Conservation (phyloP, 305 asterid species). For the Ajuga reptans region DNA sequence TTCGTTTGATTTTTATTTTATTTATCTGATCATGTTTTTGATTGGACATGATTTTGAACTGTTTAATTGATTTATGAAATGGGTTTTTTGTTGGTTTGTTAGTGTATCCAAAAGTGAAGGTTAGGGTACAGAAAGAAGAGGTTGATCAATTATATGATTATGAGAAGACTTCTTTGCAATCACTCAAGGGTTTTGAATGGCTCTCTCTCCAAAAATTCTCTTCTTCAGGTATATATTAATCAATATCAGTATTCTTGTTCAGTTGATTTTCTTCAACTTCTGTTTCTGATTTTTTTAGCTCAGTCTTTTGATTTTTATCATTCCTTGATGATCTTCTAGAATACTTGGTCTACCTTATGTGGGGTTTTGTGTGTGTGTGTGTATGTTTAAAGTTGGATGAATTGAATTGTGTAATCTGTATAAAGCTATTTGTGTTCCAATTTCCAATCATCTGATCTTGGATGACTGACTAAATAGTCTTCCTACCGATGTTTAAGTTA, state of each 20-base stretch:
- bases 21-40: neutral
- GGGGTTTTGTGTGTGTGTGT: too few species aligned
- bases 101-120: constrained; percentile 75
- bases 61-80: constrained; percentile 13
- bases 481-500: neutral
- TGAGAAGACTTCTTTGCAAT: constrained; percentile 47
- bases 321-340: neutral
- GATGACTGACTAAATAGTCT: neutral
- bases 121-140: constrained; percentile 47
- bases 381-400: too few species aligned
- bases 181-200: constrained; percentile 55
- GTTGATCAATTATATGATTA: constrained; percentile 48
- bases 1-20: too few species aligned
- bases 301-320: neutral
- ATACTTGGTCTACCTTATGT: too few species aligned
- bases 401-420: neutral
- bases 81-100: constrained; percentile 9
- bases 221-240: constrained; percentile 32
- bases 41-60: neutral
- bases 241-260: neutral
- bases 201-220: constrained; percentile 34
- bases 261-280: neutral
- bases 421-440: neutral
- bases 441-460: neutral
- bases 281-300: neutral